Evolutionary conservation across 1,284 basidiomycete genomes (phyloP).

Genomic region (Leccinum ponderosum): DNA sequence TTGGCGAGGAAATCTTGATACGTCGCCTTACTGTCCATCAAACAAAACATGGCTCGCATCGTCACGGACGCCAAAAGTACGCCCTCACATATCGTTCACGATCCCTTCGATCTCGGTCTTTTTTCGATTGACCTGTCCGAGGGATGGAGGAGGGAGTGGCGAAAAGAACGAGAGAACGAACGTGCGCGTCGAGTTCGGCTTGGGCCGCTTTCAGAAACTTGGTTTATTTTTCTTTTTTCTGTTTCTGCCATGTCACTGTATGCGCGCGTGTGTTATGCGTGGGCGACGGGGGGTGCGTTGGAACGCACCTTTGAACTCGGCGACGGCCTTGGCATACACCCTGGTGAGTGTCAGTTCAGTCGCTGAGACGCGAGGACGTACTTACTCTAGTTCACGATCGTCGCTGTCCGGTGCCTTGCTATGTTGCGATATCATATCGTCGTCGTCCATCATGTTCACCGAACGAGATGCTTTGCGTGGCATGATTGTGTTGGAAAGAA

Average conservation of each 20-base stretch:
- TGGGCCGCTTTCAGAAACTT: constrained; percentile 32
- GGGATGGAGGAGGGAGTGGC: background rate
- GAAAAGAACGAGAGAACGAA: constrained; percentile 8
- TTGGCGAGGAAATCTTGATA: constrained; percentile 31
- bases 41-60: background rate
- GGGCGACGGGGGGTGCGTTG: background rate
- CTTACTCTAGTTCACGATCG: constrained; percentile 31
- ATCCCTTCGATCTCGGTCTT: constrained; percentile 20
- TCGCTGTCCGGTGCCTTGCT: constrained; percentile 25
- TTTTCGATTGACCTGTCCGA: constrained; percentile 24
- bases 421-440: constrained; percentile 18
- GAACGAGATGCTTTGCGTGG: constrained; percentile 16
- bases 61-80: constrained; percentile 7
- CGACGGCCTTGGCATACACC: constrained; percentile 31
- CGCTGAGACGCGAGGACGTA: background rate
- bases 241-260: constrained; percentile 43
- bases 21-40: constrained; percentile 18
- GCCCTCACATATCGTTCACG: constrained; percentile 26
- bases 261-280: background rate
- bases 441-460: constrained; percentile 2
- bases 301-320: constrained; percentile 33
- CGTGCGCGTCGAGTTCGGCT: constrained; percentile 34
- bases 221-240: constrained; percentile 36
- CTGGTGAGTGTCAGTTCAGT: constrained; percentile 8
- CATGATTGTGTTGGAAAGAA: constrained; percentile 11